phyloP scores from a whole-genome alignment of 768 basidiomycete genomes.

The Antrodiella citrinella region DNA sequence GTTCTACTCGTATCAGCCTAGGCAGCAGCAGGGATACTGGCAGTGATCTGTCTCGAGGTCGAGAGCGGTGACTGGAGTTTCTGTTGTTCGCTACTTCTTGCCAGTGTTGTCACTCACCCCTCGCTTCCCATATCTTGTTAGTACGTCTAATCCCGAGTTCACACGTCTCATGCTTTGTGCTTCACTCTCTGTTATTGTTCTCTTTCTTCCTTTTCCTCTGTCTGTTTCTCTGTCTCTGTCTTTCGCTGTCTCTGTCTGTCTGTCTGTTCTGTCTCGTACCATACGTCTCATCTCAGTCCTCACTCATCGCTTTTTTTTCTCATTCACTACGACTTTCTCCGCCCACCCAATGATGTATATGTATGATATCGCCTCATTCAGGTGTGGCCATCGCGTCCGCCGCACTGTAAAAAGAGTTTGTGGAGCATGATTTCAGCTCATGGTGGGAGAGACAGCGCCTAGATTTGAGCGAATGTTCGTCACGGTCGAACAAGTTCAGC shows the following conservation, averaged over 20 bases:
- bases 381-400: slow-evolving; percentile 9
- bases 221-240: background rate
- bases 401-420: no score
- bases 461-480: no score
- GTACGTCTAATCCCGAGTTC: background rate
- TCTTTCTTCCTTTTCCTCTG: slow-evolving; percentile 1
- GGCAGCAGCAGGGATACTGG: slow-evolving; percentile 62
- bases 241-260: background rate
- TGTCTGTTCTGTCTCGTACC: background rate
- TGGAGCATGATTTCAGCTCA: no score
- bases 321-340: slow-evolving; percentile 1
- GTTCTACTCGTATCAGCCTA: slow-evolving; percentile 67
- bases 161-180: background rate
- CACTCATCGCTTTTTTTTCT: slow-evolving; percentile 7
- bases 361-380: slow-evolving; percentile 5
- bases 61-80: background rate
- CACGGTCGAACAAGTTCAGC: no score
- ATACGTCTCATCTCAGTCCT: background rate
- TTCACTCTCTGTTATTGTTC: no score
- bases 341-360: slow-evolving; percentile 5
- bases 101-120: background rate
- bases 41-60: slow-evolving; percentile 17
- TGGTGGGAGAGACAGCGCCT: no score
- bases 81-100: background rate
- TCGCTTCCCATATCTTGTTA: background rate